A percentile compares a stretch with the other conserved stretches of the same genome.
Conservation (phyloP, 306 rosid genomes). For the Arachis hypogaea region DNA sequence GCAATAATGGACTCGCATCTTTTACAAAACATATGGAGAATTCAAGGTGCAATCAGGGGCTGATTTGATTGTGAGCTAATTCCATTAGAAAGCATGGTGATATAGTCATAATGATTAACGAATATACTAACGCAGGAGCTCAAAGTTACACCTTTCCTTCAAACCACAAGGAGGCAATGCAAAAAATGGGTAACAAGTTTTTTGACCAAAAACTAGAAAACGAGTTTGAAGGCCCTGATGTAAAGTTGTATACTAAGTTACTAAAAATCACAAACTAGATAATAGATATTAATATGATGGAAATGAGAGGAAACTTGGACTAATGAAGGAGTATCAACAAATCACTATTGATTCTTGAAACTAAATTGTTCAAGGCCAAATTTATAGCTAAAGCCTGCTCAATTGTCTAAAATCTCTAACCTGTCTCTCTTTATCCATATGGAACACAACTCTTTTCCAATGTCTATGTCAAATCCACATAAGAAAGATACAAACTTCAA, state of each 20-base stretch:
- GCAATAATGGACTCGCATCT: background rate
- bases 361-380: slow-evolving; percentile 12
- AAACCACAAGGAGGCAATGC: slow-evolving; percentile 1
- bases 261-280: background rate
- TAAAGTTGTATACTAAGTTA: slow-evolving; percentile 11
- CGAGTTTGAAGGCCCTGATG: background rate
- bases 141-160: slow-evolving; percentile 24
- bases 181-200: background rate
- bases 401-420: slow-evolving; percentile 3
- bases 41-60: background rate
- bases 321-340: background rate
- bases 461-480: background rate
- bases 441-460: background rate
- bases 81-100: slow-evolving; percentile 8
- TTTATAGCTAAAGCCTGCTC: slow-evolving; percentile 1
- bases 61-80: background rate
- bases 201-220: background rate
- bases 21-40: slow-evolving; percentile 5
- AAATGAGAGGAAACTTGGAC: background rate
- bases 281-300: background rate
- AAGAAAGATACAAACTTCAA: background rate
- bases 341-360: background rate
- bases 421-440: background rate
- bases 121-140: background rate
- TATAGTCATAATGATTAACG: background rate